Percentiles rank a stretch among this genome's conserved stretches.
Conservation (phyloP, 176 grass and related monocot genomes). For the Carex pumila region DNA sequence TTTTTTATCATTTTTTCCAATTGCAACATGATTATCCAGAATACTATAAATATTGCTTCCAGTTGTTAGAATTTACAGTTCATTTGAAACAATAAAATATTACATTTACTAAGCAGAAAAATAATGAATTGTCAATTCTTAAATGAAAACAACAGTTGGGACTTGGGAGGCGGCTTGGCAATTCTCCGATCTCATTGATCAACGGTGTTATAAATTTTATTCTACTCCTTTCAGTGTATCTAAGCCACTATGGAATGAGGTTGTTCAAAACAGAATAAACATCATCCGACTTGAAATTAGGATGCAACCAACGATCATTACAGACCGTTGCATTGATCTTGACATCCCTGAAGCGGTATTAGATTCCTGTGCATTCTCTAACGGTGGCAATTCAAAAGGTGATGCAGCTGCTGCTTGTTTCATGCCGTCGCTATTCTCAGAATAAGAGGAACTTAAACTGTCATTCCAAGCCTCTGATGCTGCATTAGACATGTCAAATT, state of each 20-base stretch:
- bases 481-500: slow-evolving; percentile 16
- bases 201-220: neutral
- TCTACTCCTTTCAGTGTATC: neutral
- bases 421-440: slow-evolving; percentile 22
- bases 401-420: slow-evolving; percentile 2
- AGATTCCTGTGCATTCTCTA: neutral
- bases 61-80: neutral
- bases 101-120: neutral
- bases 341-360: neutral
- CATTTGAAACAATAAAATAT: neutral
- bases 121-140: neutral
- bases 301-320: neutral
- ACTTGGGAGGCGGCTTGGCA: neutral
- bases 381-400: slow-evolving; percentile 9
- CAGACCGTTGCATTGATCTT: neutral
- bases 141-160: neutral
- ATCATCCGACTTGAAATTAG: neutral
- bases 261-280: neutral
- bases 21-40: neutral
- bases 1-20: neutral
- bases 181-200: neutral
- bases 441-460: slow-evolving; percentile 20
- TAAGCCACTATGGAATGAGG: neutral
- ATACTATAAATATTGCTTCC: neutral
- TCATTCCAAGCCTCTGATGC: slow-evolving; percentile 49